phyloP scores from a whole-genome alignment of 2,329 filamentous ascomycete genomes.

The Endothia cerciana region DNA sequence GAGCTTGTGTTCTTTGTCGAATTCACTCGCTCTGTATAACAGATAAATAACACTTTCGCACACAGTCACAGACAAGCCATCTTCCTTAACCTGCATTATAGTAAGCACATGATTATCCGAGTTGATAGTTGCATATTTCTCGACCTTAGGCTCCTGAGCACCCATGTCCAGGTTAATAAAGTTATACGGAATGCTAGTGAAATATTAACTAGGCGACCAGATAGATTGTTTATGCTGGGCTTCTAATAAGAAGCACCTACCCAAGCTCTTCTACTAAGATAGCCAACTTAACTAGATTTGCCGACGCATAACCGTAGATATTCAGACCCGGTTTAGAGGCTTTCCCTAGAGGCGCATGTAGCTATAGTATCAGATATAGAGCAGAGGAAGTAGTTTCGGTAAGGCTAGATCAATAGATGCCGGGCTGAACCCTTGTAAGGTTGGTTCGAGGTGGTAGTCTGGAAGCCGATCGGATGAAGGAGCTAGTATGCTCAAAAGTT shows the following conservation, averaged over 20 bases:
- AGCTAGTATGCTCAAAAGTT: no score
- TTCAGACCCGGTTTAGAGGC: slow-evolving; percentile 34
- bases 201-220: neutral
- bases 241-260: no score
- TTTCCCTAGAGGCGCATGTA: slow-evolving; percentile 30
- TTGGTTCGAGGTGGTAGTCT: no score
- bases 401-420: no score
- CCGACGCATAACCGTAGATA: slow-evolving; percentile 32
- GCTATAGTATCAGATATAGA: slow-evolving; percentile 28
- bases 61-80: slow-evolving; percentile 32
- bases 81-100: slow-evolving; percentile 34
- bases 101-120: slow-evolving; percentile 34
- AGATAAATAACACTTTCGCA: slow-evolving; percentile 36
- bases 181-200: slow-evolving; percentile 31
- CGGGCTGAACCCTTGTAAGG: no score
- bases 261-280: slow-evolving; percentile 33
- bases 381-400: no score
- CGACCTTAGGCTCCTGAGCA: slow-evolving; percentile 28
- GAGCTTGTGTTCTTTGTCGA: slow-evolving; percentile 34
- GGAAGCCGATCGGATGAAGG: no score
- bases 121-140: slow-evolving; percentile 34
- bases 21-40: slow-evolving; percentile 33
- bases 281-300: slow-evolving; percentile 33
- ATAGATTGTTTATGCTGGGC: no score
- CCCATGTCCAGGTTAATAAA: slow-evolving; percentile 31